These are phyloP conservation scores for Scedosporium dehoogii DNA, from an alignment of 2,329 filamentous ascomycete genomes.

Conservation along the genomic window DNA sequence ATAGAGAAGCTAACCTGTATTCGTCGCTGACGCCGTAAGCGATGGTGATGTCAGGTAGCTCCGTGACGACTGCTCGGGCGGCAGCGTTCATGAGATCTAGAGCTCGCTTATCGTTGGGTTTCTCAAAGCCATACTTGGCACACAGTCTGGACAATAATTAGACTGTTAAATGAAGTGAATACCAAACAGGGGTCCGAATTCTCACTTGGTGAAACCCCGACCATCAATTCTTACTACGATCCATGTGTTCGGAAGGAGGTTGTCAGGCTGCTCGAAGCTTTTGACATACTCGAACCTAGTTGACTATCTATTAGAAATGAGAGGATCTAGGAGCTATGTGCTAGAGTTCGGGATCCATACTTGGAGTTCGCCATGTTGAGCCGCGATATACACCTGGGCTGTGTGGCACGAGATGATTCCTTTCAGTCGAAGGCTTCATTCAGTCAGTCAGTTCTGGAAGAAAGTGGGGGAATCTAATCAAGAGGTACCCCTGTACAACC, in stretches of 20 bases:
- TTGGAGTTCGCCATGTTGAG: conserved; percentile 45
- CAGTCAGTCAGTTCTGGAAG: no score
- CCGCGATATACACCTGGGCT: neutral
- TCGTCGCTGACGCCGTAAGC: conserved; percentile 95
- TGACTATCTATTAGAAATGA: neutral
- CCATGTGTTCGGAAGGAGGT: conserved; percentile 83
- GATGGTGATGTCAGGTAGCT: conserved; percentile 75
- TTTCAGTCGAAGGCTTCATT: neutral
- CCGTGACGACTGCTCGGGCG: conserved; percentile 72
- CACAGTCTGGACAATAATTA: conserved; percentile 54
- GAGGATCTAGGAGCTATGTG: neutral
- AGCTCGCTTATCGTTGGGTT: conserved; percentile 84
- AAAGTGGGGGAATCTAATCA: no score
- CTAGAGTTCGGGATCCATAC: conserved; percentile 21
- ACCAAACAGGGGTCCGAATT: neutral
- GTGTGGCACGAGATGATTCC: neutral
- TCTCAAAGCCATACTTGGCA: conserved; percentile 72
- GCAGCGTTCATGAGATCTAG: conserved; percentile 91
- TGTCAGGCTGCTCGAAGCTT: conserved; percentile 73
- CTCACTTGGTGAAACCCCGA: conserved; percentile 85
- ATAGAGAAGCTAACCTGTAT: conserved; percentile 49
- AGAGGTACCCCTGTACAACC: no score
- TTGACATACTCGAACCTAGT: conserved; percentile 88
- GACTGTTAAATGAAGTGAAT: neutral
- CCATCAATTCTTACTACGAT: conserved; percentile 92